Evolutionary conservation across 495 filamentous ascomycete species (phyloP).

Genomic region (Penicillium malachiteum): DNA sequence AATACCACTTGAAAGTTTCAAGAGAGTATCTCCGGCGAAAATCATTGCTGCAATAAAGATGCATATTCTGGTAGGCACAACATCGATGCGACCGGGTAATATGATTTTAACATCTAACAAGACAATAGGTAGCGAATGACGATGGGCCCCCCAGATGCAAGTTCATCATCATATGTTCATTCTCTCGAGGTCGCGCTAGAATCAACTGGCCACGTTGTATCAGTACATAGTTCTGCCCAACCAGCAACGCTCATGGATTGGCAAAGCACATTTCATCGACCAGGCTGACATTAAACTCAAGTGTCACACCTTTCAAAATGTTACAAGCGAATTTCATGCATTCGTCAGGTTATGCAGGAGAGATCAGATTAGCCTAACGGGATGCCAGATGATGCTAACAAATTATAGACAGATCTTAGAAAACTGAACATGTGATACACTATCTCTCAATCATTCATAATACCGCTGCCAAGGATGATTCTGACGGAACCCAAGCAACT

Average conservation of each 20-base stretch:
- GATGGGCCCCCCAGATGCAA: background rate
- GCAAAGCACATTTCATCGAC: background rate
- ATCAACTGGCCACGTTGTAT: background rate
- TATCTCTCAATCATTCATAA: constrained; percentile 18
- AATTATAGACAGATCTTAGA: background rate
- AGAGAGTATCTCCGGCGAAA: no score
- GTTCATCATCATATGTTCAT: background rate
- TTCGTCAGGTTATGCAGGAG: background rate
- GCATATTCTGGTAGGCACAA: no score
- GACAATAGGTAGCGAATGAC: no score
- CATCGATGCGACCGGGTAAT: no score
- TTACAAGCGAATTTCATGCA: background rate
- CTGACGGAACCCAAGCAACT: constrained; percentile 57
- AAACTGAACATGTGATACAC: background rate
- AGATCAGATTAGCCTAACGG: background rate
- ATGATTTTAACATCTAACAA: no score
- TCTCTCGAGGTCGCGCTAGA: background rate
- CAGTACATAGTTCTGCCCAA: background rate
- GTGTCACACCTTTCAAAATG: background rate
- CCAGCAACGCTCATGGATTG: background rate
- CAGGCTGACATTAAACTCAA: background rate
- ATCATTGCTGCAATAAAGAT: no score
- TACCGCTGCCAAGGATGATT: constrained; percentile 52
- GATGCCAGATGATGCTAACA: background rate
- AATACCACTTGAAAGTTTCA: no score